Conservation (phyloP, 495 filamentous ascomycete species). For the Hypoxylon perforatum region DNA sequence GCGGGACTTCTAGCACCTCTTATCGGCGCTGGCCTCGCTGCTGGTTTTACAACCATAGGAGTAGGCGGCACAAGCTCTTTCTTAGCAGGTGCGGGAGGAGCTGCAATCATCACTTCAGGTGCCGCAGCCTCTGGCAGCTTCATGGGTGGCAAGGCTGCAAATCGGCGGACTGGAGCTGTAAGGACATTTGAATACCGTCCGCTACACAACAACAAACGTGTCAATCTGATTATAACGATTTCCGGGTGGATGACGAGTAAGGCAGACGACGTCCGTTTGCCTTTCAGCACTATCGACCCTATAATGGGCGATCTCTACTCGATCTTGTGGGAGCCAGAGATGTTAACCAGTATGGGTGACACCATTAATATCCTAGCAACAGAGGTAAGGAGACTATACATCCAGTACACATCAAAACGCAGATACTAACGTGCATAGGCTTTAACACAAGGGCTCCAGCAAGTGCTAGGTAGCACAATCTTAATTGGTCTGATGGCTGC, state of each 20-base stretch:
- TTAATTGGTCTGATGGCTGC: conserved; percentile 90
- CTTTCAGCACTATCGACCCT: conserved; percentile 94
- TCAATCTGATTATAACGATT: conserved; percentile 95
- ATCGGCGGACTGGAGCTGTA: conserved; percentile 87
- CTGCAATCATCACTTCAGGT: conserved; percentile 90
- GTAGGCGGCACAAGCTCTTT: conserved; percentile 90
- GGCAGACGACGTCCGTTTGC: conserved; percentile 93
- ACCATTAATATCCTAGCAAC: conserved; percentile 99
- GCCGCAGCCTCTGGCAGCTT: conserved; percentile 88
- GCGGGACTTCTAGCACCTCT: conserved; percentile 92
- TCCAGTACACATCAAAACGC: not conserved
- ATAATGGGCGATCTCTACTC: conserved; percentile 99
- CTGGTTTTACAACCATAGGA: conserved; percentile 94
- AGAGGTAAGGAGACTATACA: conserved; percentile 69
- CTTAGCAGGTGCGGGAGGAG: conserved; percentile 89
- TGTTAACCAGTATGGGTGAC: conserved; percentile 95
- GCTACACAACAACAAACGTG: conserved; percentile 95
- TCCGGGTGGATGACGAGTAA: conserved; percentile 99
- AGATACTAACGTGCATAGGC: conserved; percentile 67
- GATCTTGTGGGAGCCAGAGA: conserved; percentile 97
- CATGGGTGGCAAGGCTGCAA: conserved; percentile 85
- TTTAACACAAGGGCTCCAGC: conserved; percentile 93
- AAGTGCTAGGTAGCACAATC: conserved; percentile 91
- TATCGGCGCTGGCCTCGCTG: conserved; percentile 94
- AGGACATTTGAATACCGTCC: conserved; percentile 97